Base-by-base conservation (phyloP, 139 green algal genomes). In the Chlorella sp. region DNA sequence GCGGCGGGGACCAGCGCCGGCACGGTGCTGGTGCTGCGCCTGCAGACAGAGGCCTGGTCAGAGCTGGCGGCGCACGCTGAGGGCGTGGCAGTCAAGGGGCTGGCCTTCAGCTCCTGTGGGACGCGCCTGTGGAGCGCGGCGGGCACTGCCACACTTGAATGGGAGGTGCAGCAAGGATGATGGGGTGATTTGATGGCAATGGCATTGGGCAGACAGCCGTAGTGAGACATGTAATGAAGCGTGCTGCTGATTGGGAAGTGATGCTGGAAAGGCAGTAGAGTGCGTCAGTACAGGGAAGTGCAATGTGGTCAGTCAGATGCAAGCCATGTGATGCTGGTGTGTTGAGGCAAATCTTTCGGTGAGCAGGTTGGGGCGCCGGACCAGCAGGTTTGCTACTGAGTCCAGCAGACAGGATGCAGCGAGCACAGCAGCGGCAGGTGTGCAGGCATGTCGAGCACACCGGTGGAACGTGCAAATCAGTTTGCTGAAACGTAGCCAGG, bases 31-130 rank as follows among this genome's bases (percentile, higher is more conserved):
- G 67, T 85, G 65, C 65, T 85, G 65, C 80, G 80, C 32, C 36
- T 67, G 65, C 67, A 85, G 36, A 78, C 67, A 32, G 80, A 85
- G 80, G 67, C 80, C 30, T 85, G 80, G 80, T 23, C 65, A n/a
- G 80, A 85, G 65, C 36, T 85, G 44, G 69, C 39, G 15, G 67
- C 47, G 32, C 80, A 85, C 13, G 76, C 25, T 21, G 60, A 39
- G 36, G 65, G 65, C 21, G 67, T 20, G 13, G 7, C 67, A 5
- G 65, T 85, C 44, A 39, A n/a, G 15, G 67, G 80, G 44, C 80
- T 85, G 30, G 67, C 65, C 11, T 85, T 85, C 80, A 82, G 65
- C 65, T 25, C 80, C 15, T 68, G 67, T 16, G 80, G 80, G 0
- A 12, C 16, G 6, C 13, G 17, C 39, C 67, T 85, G 30, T 78